Conservation (phyloP, 75 land plant genomes). For the Pinus taeda region DNA sequence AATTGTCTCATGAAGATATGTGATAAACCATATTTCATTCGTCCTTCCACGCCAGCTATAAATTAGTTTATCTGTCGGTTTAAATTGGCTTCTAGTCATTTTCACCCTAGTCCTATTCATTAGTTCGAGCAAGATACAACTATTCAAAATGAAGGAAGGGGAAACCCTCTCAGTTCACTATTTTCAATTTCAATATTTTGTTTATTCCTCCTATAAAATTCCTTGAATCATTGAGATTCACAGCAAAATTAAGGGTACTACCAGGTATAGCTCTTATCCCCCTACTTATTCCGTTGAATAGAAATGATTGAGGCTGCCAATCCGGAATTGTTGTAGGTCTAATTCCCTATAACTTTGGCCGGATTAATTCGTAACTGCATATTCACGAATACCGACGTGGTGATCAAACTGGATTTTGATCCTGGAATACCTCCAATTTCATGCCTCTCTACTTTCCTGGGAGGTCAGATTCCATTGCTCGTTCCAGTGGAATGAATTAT, state of each 20-base stretch:
- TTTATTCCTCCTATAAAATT: not conserved
- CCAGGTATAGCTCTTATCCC: not conserved
- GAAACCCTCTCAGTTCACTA: no score
- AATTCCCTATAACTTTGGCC: slow-evolving; percentile 7
- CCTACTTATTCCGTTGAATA: not conserved
- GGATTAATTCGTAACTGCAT: slow-evolving; percentile 7
- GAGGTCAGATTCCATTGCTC: no score
- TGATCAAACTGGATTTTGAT: no score
- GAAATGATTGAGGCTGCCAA: slow-evolving; percentile 10
- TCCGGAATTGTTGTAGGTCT: slow-evolving; percentile 10
- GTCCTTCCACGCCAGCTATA: no score
- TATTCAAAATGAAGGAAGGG: no score
- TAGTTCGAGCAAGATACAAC: no score
- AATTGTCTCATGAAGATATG: not conserved
- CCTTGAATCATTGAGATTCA: not conserved
- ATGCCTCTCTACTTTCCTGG: no score
- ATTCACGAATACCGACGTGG: not conserved
- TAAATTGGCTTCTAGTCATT: not conserved
- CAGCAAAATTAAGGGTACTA: not conserved
- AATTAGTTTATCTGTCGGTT: no score
- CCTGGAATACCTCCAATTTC: no score
- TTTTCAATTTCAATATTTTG: not conserved
- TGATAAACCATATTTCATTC: not conserved
- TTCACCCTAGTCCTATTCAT: not conserved
- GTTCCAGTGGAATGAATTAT: no score